Evolutionary conservation across 495 filamentous ascomycete species (phyloP).

Genomic region (Talaromyces nanjingensis): DNA sequence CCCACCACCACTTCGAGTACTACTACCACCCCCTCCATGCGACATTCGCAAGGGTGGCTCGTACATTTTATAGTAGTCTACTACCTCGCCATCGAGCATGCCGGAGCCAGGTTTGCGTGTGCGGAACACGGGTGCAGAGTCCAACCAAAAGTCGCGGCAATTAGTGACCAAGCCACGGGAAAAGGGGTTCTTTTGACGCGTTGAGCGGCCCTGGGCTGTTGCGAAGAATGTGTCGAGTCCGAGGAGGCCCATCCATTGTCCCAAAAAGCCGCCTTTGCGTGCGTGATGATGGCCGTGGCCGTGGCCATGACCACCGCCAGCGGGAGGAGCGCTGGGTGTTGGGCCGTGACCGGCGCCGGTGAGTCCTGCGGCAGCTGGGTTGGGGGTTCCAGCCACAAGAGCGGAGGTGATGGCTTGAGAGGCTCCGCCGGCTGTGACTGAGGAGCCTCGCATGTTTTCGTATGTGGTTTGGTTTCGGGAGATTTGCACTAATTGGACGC

Average conservation of each 20-base stretch:
- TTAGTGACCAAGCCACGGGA: conserved; percentile 75
- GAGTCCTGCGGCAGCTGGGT: conserved; percentile 63
- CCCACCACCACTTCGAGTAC: conserved; percentile 11
- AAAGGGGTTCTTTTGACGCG: conserved; percentile 68
- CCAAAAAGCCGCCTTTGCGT: conserved; percentile 52
- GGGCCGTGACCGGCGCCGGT: conserved; percentile 45
- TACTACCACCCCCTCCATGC: conserved; percentile 17
- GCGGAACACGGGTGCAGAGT: conserved; percentile 75
- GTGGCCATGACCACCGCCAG: conserved; percentile 28
- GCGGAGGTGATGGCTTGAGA: conserved; percentile 67
- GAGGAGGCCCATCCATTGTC: conserved; percentile 75
- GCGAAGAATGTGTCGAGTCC: conserved; percentile 90
- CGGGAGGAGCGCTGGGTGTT: conserved; percentile 29
- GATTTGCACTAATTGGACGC: conserved; percentile 86
- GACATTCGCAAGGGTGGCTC: conserved; percentile 68
- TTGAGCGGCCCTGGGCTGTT: conserved; percentile 55
- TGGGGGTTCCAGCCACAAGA: conserved; percentile 65
- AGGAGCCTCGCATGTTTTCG: conserved; percentile 76
- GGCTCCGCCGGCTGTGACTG: conserved; percentile 38
- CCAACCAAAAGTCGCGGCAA: conserved; percentile 95
- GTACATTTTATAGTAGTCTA: conserved; percentile 88
- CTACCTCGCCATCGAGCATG: conserved; percentile 65
- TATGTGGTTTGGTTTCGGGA: conserved; percentile 89
- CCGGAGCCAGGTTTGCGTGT: conserved; percentile 64
- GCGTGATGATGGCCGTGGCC: conserved; percentile 35